Conservation (phyloP, 805 yeast species). For the Barnettozyma pratensis region DNA sequence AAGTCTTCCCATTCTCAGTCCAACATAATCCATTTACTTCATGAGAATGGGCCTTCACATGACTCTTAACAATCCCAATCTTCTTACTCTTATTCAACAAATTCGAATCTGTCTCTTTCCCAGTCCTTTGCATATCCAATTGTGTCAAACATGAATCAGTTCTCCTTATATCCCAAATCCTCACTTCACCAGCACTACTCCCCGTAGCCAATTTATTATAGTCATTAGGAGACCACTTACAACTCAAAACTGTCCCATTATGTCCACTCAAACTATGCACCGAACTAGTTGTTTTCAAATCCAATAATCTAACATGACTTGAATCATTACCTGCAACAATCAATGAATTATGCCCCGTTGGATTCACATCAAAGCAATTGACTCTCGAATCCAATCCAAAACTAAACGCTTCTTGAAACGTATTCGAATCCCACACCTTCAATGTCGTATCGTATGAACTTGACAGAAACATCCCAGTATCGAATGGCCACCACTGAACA, state of each 20-base stretch:
- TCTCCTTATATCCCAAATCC: constrained; percentile 82
- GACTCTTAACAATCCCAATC: constrained; percentile 17
- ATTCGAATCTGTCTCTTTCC: constrained; percentile 10
- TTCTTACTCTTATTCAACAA: constrained; percentile 18
- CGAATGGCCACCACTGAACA: constrained; percentile 84
- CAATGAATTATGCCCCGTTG: constrained; percentile 40
- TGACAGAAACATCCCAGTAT: constrained; percentile 79
- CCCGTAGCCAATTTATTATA: constrained; percentile 68
- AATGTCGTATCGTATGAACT: constrained; percentile 76
- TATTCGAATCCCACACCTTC: constrained; percentile 76
- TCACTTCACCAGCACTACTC: constrained; percentile 73
- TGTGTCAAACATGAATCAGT: constrained; percentile 58
- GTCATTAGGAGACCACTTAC: constrained; percentile 71
- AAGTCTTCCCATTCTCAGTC: constrained; percentile 57
- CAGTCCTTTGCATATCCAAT: constrained; percentile 45
- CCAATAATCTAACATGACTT: constrained; percentile 63
- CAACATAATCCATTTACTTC: constrained; percentile 77
- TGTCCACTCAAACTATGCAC: constrained; percentile 64
- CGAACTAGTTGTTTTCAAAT: constrained; percentile 65
- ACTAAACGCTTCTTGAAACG: constrained; percentile 58
- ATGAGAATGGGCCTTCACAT: constrained; percentile 62
- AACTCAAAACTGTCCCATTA: constrained; percentile 48
- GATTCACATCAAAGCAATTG: constrained; percentile 60
- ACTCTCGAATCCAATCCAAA: constrained; percentile 60
- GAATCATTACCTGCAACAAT: constrained; percentile 72